These are phyloP conservation scores for Podospora pseudoanserina DNA, from an alignment of 495 filamentous ascomycete genomes.

Conservation along the genomic window DNA sequence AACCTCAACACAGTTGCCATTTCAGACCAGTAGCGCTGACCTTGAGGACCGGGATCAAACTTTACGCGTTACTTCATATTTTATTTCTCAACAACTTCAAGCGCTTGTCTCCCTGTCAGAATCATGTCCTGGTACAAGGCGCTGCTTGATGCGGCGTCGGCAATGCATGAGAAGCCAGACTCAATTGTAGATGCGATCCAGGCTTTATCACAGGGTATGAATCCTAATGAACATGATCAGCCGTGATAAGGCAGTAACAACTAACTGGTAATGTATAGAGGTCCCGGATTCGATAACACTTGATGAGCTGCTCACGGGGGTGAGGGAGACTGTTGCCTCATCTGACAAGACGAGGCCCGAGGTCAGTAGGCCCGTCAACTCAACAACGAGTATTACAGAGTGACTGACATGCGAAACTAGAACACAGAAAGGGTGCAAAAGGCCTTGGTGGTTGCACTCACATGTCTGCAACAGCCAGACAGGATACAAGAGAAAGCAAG, in stretches of 20 bases:
- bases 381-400: background rate
- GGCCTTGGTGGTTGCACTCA: constrained; percentile 15
- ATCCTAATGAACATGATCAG: background rate
- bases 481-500: background rate
- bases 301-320: background rate
- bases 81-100: background rate
- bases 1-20: background rate
- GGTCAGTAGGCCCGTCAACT: background rate
- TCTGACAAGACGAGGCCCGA: background rate
- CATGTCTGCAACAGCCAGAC: constrained; percentile 14
- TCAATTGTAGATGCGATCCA: constrained; percentile 7
- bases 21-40: background rate
- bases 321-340: background rate
- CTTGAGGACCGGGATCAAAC: background rate
- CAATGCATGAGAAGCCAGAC: background rate
- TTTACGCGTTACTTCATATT: background rate
- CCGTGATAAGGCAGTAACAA: background rate
- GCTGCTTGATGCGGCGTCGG: constrained; percentile 3
- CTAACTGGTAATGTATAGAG: constrained; percentile 4
- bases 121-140: constrained; percentile 18
- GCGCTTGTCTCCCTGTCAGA: background rate
- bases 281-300: constrained; percentile 16
- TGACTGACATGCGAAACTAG: background rate
- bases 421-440: background rate
- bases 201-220: constrained; percentile 6